Base-by-base conservation (phyloP, 2,329 filamentous ascomycete species). In the Xylaria sp. region DNA sequence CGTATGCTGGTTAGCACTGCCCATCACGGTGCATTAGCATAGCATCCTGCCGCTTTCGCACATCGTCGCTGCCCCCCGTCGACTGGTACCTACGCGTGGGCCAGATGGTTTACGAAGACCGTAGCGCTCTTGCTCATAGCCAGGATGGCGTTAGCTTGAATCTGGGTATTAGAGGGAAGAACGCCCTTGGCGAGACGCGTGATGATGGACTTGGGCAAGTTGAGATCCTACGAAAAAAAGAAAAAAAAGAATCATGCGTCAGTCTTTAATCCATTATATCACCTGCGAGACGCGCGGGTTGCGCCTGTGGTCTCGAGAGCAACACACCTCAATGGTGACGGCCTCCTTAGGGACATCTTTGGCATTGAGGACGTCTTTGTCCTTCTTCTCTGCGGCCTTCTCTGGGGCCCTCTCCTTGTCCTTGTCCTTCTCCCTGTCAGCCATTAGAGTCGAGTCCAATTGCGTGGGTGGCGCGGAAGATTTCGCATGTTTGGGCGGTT, bases 101-200 rank as follows among this genome's bases (percentile, higher is more conserved):
- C 87, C 37, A 94, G 78, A 72, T 92, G 90, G 75, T 85, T 93
- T 67, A 94, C 88, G 70, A 94, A 94, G 0, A 94, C 86, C 1
- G 89, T 92, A 6, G 90, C 88, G 73, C 88, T 89, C 76, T 92
- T 92, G 66, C 84, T 88, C 77, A 94, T 82, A 8, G 90, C 90
- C 55, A 91, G 76, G 57, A 92, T 83, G 48, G 90, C 90, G 76
- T 92, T 91, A 69, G 87, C 90, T 72, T 93, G 89, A 53, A 93
- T 90, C 74, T 91, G 88, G 4, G 90, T 92, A 71, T 92, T 92
- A 4, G 89, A 81, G 0, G 90, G 90, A 4, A 94, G 78, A 4
- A 91, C 89, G 47, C 89, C 88, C 76, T 93, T 93, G 47, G 89
- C 88, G 39, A 94, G 80, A 57, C 90, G 82, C 56, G 88, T 89